These are phyloP conservation scores for Pyrus pyrifolia DNA, from an alignment of 306 rosid species.

Conservation along the genomic window DNA sequence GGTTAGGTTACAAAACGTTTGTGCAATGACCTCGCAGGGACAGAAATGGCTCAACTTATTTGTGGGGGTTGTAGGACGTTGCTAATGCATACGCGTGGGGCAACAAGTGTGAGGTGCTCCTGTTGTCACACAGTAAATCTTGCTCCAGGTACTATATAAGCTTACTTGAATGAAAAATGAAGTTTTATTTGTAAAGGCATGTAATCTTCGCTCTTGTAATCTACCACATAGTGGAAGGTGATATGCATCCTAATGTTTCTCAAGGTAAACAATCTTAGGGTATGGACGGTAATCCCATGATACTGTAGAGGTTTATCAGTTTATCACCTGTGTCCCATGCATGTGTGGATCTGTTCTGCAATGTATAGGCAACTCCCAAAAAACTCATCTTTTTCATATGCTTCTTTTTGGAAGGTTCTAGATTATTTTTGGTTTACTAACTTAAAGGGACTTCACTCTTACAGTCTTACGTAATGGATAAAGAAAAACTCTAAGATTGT, in stretches of 20 bases:
- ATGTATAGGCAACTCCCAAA: background rate
- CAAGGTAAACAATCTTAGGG: background rate
- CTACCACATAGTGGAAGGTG: background rate
- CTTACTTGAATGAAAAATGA: background rate
- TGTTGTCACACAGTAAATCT: slow-evolving; percentile 88
- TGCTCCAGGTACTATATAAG: slow-evolving; percentile 59
- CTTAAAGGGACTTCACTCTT: background rate
- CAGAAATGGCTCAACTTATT: slow-evolving; percentile 85
- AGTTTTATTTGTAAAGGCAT: background rate
- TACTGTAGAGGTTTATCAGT: background rate
- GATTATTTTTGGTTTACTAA: background rate
- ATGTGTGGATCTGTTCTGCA: background rate
- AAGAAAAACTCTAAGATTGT: background rate
- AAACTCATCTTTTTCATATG: background rate
- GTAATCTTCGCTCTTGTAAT: background rate
- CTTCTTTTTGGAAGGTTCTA: background rate
- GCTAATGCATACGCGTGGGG: slow-evolving; percentile 85
- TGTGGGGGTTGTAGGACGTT: slow-evolving; percentile 97
- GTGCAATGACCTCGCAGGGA: slow-evolving; percentile 43
- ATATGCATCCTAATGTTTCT: background rate
- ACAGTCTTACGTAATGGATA: background rate
- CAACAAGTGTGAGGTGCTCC: slow-evolving; percentile 94
- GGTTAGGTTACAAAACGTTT: background rate
- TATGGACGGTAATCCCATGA: background rate
- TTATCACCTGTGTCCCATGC: background rate